Conservation (phyloP, 2,329 filamentous ascomycete genomes). For the Monilinia vaccinii-corymbosi region DNA sequence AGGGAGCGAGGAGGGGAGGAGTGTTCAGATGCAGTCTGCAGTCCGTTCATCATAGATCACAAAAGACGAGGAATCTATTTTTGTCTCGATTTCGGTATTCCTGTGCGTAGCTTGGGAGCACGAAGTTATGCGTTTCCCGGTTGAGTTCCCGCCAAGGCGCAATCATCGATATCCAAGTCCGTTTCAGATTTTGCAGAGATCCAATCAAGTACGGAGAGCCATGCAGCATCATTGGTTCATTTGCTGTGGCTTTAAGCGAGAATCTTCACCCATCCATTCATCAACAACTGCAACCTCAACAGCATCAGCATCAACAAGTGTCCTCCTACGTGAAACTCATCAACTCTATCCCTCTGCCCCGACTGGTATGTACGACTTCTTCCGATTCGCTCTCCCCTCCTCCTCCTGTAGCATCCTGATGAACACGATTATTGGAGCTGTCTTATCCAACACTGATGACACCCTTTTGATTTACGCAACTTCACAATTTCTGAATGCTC, state of each 20-base stretch:
- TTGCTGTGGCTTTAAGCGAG: neutral
- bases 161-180: neutral
- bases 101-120: no score
- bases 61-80: no score
- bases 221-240: neutral
- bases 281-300: no score
- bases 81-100: neutral
- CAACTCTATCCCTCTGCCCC: neutral
- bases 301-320: neutral
- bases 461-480: slow-evolving; percentile 17
- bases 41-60: no score
- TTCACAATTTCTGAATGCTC: slow-evolving; percentile 20
- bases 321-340: neutral
- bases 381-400: neutral
- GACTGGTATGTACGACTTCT: neutral
- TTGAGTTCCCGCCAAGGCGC: neutral
- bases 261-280: neutral
- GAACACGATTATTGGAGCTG: slow-evolving; percentile 22
- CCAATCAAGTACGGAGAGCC: neutral
- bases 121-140: neutral
- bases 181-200: slow-evolving; percentile 1
- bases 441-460: slow-evolving; percentile 20
- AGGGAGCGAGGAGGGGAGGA: no score
- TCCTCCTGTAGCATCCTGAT: slow-evolving; percentile 14
- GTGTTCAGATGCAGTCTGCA: no score